A percentile compares a stretch with the other conserved stretches of the same genome.
phyloP scores from a whole-genome alignment of 2,329 filamentous ascomycete species.

The Fusarium ambrosium region DNA sequence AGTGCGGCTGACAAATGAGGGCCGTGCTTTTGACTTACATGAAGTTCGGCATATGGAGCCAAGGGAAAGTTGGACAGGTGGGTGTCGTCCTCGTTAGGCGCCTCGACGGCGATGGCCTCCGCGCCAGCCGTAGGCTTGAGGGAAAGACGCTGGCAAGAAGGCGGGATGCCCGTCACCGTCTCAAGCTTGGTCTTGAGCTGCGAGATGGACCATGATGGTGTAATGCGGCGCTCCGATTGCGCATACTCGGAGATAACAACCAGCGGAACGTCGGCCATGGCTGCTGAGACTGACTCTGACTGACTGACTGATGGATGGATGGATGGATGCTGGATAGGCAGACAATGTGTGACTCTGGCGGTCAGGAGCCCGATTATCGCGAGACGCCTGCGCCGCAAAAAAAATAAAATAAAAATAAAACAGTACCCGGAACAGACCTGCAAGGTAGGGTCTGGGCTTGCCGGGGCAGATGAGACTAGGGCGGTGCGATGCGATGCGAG shows the following conservation, averaged over 20 bases:
- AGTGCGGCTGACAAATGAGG: constrained; percentile 31
- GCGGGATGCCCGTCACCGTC: constrained; percentile 91
- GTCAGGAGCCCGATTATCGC: constrained; percentile 39
- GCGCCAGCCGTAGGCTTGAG: constrained; percentile 71
- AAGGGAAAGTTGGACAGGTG: constrained; percentile 75
- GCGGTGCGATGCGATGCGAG: not conserved
- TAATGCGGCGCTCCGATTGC: constrained; percentile 89
- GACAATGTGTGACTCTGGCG: constrained; percentile 27
- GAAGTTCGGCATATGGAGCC: constrained; percentile 81
- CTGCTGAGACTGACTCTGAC: constrained; percentile 23
- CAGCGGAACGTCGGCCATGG: constrained; percentile 81
- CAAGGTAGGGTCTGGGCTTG: not conserved
- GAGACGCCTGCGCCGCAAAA: constrained; percentile 41
- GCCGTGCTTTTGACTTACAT: constrained; percentile 70
- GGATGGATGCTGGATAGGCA: not conserved
- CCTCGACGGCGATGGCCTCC: constrained; percentile 74
- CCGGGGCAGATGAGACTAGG: constrained; percentile 1
- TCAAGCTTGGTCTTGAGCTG: constrained; percentile 91
- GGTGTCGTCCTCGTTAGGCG: constrained; percentile 78
- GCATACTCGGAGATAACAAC: constrained; percentile 81
- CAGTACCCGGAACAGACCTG: not conserved
- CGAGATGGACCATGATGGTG: constrained; percentile 89
- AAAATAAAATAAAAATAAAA: not conserved
- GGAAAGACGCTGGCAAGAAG: constrained; percentile 80
- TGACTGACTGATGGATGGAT: constrained; percentile 3